Conservation (phyloP, 2,329 filamentous ascomycete genomes). For the Pestalotiopsis sp. region DNA sequence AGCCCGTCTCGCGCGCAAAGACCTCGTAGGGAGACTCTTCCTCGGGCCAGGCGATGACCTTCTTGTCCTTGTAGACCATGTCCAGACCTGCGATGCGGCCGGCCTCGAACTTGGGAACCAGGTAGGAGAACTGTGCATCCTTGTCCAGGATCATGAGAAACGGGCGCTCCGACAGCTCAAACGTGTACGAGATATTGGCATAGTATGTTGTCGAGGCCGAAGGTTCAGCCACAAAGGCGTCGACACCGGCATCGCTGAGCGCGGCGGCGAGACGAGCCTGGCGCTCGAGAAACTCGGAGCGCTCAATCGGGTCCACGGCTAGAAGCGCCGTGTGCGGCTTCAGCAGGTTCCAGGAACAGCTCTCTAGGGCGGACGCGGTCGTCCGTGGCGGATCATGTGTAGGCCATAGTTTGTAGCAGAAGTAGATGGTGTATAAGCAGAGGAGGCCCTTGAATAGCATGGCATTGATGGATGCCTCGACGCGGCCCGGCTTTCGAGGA, state of each 20-base stretch:
- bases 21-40: constrained; percentile 28
- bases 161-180: constrained; percentile 29
- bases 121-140: constrained; percentile 26
- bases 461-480: neutral
- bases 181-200: constrained; percentile 23
- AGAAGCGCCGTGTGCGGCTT: constrained; percentile 24
- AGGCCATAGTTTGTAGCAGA: neutral
- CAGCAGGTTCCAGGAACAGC: constrained; percentile 27
- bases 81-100: constrained; percentile 29
- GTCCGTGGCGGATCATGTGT: neutral
- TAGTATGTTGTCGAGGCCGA: constrained; percentile 27
- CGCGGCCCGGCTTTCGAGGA: neutral
- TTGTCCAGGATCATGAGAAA: constrained; percentile 27
- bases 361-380: constrained; percentile 16
- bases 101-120: constrained; percentile 30
- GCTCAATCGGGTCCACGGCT: constrained; percentile 24
- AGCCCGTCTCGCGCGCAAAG: constrained; percentile 20
- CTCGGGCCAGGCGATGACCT: constrained; percentile 28
- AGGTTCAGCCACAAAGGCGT: constrained; percentile 31
- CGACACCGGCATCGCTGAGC: constrained; percentile 22
- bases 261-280: constrained; percentile 23
- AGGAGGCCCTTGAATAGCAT: neutral
- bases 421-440: neutral
- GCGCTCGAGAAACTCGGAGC: constrained; percentile 27
- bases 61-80: constrained; percentile 27